Percentiles rank a stretch among this genome's conserved stretches.
These are phyloP conservation scores for Articulospora tetracladia DNA, from an alignment of 495 filamentous ascomycete species.

Conservation along the genomic window DNA sequence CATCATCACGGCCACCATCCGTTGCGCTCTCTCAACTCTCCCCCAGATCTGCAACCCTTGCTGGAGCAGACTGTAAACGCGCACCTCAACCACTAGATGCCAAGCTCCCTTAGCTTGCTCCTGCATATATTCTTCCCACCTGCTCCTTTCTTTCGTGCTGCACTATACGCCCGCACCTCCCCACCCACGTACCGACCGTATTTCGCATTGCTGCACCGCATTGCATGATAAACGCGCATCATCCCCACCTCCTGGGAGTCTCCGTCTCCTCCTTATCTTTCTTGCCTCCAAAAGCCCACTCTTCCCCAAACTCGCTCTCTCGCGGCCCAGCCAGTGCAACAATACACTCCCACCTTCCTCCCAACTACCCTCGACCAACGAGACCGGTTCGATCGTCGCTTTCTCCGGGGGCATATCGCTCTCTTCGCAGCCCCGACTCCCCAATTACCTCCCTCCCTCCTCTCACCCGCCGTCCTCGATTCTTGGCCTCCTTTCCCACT, in stretches of 20 bases:
- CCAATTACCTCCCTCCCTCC: not conserved
- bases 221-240: not conserved
- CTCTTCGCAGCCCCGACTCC: constrained; percentile 1
- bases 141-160: not conserved
- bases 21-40: no score
- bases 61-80: no score
- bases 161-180: not conserved
- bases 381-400: constrained; percentile 4
- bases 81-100: no score
- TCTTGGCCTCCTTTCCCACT: constrained; percentile 6
- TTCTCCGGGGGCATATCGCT: constrained; percentile 15
- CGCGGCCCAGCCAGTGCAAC: not conserved
- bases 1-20: no score
- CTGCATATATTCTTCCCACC: no score
- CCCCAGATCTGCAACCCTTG: no score
- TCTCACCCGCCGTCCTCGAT: not conserved
- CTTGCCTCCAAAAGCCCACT: not conserved
- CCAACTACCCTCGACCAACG: not conserved
- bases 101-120: no score
- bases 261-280: not conserved
- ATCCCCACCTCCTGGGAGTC: not conserved
- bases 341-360: not conserved
- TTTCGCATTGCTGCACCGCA: not conserved
- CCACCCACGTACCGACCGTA: not conserved
- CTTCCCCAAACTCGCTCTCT: not conserved